Conservation (phyloP, 768 basidiomycete genomes). For the Pleurotus pulmonarius region DNA sequence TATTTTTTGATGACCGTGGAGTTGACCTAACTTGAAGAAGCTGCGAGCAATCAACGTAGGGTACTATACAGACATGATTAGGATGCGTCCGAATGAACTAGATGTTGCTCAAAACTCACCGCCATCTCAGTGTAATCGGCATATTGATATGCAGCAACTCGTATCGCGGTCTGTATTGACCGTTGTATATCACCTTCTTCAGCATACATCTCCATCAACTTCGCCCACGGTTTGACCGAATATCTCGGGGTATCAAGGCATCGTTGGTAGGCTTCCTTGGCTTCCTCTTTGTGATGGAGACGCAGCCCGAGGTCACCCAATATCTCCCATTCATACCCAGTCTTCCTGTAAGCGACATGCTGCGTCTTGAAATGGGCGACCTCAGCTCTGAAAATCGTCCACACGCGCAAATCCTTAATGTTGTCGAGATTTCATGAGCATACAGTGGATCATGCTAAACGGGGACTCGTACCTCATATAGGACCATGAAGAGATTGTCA, state of each 20-base stretch:
- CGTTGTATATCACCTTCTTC: conserved; percentile 93
- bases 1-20: conserved; percentile 93
- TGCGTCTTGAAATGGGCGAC: conserved; percentile 99
- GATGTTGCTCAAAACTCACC: conserved; percentile 41
- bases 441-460: conserved; percentile 1
- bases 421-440: neutral
- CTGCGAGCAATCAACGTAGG: conserved; percentile 87
- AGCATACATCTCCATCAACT: conserved; percentile 94
- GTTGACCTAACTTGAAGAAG: conserved; percentile 90
- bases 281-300: conserved; percentile 97
- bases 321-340: conserved; percentile 97
- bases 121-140: conserved; percentile 89
- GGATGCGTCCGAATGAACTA: neutral
- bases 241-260: conserved; percentile 87
- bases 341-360: conserved; percentile 96
- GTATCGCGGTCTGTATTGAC: conserved; percentile 86
- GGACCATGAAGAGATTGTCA: conserved; percentile 96
- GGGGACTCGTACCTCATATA: conserved; percentile 76
- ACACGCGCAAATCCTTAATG: conserved; percentile 85
- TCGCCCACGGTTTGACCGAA: conserved; percentile 89
- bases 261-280: conserved; percentile 95
- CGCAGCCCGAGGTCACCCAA: conserved; percentile 90
- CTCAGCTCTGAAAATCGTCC: conserved; percentile 99
- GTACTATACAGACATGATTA: conserved; percentile 46
- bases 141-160: conserved; percentile 89